Evolutionary conservation across 148 eudicot genomes (phyloP).

Genomic region (Suaeda aralocaspica): DNA sequence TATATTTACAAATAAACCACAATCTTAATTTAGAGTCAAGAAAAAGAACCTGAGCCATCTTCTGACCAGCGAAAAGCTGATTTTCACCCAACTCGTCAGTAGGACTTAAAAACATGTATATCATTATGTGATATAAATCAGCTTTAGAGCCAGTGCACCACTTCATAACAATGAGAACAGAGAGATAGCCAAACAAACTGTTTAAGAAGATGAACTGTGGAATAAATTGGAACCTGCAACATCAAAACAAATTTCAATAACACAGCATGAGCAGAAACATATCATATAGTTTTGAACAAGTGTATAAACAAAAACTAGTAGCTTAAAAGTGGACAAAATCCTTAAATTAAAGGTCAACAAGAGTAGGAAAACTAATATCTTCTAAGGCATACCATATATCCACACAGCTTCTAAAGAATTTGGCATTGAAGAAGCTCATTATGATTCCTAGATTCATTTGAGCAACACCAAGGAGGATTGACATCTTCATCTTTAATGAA

Average conservation of each 20-base stretch:
- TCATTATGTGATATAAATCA: constrained; percentile 56
- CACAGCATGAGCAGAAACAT: not conserved
- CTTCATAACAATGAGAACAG: constrained; percentile 45
- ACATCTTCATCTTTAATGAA: constrained; percentile 70
- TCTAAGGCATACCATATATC: constrained; percentile 41
- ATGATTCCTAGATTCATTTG: constrained; percentile 63
- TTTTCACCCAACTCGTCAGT: constrained; percentile 94
- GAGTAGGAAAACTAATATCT: not conserved
- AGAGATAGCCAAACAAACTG: constrained; percentile 58
- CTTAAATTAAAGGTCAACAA: too few relatives aligned
- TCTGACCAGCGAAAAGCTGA: constrained; percentile 87
- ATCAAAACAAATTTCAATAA: constrained; percentile 2
- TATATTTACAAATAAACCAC: not conserved
- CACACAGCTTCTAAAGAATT: constrained; percentile 39
- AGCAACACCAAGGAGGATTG: constrained; percentile 56
- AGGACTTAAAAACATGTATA: constrained; percentile 63
- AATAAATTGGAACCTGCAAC: constrained; percentile 50
- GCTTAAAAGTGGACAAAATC: not conserved
- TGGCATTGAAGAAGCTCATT: constrained; percentile 52
- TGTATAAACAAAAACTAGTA: not conserved
- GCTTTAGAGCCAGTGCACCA: constrained; percentile 67
- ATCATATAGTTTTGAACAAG: not conserved
- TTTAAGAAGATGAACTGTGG: constrained; percentile 58
- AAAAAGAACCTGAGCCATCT: constrained; percentile 55
- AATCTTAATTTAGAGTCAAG: not conserved